These are phyloP conservation scores for Hysterangium stoloniferum DNA, from an alignment of 768 basidiomycete genomes.

Conservation along the genomic window DNA sequence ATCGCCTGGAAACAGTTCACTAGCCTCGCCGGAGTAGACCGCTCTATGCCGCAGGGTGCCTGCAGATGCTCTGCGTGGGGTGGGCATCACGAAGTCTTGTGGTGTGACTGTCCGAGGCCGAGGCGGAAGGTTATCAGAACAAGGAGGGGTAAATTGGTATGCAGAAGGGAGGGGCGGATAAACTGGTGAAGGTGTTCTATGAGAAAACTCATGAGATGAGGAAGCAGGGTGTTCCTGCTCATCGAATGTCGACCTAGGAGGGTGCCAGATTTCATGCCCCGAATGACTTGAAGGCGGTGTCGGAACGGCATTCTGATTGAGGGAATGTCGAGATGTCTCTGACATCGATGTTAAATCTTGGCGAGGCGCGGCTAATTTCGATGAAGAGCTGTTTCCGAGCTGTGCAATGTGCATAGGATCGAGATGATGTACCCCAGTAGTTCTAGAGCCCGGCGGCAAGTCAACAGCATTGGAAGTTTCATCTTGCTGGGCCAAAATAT, in stretches of 20 bases:
- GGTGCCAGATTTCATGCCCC: constrained; percentile 52
- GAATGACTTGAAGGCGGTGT: not conserved
- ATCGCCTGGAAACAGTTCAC: not conserved
- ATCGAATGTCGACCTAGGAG: constrained; percentile 42
- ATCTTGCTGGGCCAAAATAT: not conserved
- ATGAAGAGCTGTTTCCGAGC: not conserved
- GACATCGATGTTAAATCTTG: too few species aligned
- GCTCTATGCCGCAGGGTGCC: not conserved
- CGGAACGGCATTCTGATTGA: not conserved
- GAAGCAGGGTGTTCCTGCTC: constrained; percentile 16
- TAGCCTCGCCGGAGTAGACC: not conserved
- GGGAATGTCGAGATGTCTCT: too few species aligned
- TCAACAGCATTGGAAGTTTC: not conserved
- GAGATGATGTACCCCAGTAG: constrained; percentile 1
- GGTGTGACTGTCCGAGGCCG: constrained; percentile 1
- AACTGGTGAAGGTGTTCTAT: constrained; percentile 18
- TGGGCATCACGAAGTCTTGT: not conserved
- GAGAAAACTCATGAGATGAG: not conserved
- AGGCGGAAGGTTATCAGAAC: constrained; percentile 26
- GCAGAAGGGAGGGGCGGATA: constrained; percentile 74
- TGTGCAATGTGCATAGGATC: not conserved
- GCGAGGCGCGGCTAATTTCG: too few species aligned
- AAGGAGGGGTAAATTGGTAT: constrained; percentile 57
- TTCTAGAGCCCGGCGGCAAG: not conserved
- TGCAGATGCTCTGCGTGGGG: not conserved